phyloP scores from a whole-genome alignment of 306 rosid species.

The Morella rubra region DNA sequence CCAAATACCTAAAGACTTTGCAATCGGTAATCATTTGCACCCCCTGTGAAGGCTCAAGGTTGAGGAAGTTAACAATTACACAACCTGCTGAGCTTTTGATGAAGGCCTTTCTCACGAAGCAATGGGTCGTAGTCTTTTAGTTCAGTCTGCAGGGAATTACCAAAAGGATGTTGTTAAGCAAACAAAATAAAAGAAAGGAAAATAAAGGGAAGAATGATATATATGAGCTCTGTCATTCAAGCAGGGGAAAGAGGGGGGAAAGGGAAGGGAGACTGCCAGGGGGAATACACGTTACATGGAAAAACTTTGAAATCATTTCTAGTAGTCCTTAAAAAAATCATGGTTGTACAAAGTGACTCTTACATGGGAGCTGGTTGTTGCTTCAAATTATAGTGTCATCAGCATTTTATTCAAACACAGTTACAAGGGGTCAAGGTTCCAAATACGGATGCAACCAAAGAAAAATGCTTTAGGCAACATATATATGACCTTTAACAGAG shows the following conservation, averaged over 20 bases:
- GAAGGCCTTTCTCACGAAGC: slow-evolving; percentile 80
- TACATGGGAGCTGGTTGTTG: neutral
- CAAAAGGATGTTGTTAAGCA: neutral
- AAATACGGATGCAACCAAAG: neutral
- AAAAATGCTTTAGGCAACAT: slow-evolving; percentile 22
- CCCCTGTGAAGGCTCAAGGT: slow-evolving; percentile 26
- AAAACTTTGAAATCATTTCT: neutral
- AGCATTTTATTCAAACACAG: neutral
- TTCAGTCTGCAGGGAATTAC: slow-evolving; percentile 47
- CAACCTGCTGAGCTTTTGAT: slow-evolving; percentile 56
- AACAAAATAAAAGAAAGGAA: neutral
- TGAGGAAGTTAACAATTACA: slow-evolving; percentile 46
- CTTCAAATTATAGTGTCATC: slow-evolving; percentile 1
- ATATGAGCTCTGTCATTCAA: neutral
- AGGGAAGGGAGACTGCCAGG: too few relatives aligned
- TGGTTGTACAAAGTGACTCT: neutral
- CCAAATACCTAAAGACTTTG: too few relatives aligned
- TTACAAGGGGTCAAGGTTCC: neutral
- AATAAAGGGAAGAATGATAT: slow-evolving; percentile 12
- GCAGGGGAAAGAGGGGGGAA: neutral
- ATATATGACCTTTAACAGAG: slow-evolving; percentile 51
- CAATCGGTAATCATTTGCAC: slow-evolving; percentile 12
- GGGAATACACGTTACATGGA: neutral
- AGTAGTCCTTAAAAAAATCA: neutral
- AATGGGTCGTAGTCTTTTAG: slow-evolving; percentile 59